Percentiles rank a stretch among this genome's conserved stretches.
Conservation (phyloP, 305 asterid genomes). For the Fraxinus sp. region DNA sequence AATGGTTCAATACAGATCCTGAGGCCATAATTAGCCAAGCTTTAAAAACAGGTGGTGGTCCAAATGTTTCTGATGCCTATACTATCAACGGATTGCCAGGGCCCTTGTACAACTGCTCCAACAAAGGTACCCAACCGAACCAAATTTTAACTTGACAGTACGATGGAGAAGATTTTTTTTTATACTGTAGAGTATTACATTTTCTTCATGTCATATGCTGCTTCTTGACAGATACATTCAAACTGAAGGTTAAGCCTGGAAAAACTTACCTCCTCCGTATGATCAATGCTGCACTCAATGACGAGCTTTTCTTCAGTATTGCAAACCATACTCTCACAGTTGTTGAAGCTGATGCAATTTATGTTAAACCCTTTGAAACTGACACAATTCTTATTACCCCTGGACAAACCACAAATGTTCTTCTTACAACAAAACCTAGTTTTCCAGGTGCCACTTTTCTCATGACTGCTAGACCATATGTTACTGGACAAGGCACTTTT, state of each 20-base stretch:
- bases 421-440: constrained; percentile 14
- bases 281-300: constrained; percentile 31
- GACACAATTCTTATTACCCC: constrained; percentile 22
- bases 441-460: constrained; percentile 18
- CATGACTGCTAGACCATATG: constrained; percentile 28
- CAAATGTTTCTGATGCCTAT: constrained; percentile 25
- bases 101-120: constrained; percentile 23
- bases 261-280: constrained; percentile 25
- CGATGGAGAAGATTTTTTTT: not conserved
- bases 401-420: constrained; percentile 29
- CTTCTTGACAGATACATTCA: constrained; percentile 21
- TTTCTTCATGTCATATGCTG: not conserved
- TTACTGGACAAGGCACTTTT: constrained; percentile 20
- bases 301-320: constrained; percentile 25
- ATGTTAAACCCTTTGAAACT: constrained; percentile 25
- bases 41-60: constrained; percentile 19
- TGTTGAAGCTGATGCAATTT: constrained; percentile 25
- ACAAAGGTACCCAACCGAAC: not conserved
- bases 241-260: constrained; percentile 18
- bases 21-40: constrained; percentile 25
- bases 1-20: constrained; percentile 27
- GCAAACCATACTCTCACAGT: constrained; percentile 27
- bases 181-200: not conserved
- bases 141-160: not conserved
- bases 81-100: constrained; percentile 30